Evolutionary conservation across 139 green algal species (phyloP), one percentile per base, ranked within the genome.

Genomic region (Chlamydomonas asymmetrica): DNA sequence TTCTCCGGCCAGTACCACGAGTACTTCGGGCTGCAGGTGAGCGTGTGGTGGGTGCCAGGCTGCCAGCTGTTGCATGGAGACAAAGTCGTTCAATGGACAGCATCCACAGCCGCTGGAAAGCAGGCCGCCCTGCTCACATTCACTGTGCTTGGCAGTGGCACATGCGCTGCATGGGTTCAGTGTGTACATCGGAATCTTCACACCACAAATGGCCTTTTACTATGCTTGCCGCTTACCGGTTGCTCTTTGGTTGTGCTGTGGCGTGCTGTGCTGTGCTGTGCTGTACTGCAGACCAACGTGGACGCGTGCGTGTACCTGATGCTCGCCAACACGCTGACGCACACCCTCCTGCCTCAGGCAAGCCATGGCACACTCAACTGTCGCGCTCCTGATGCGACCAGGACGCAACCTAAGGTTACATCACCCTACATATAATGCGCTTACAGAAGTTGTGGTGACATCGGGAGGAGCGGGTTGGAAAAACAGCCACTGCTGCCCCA

Each of bases 281-380:
- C 73, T 92, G 91, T 76, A 35, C 73, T 84, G 29, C 41, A 76
- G n/a, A 97, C 94, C 54, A 92, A 99, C 67, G 92, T 98, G 39
- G 95, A 98, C 57, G 96, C 96, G 0, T 81, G 90, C 13, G 94
- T 98, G n/a, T 99, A 99, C 76, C 88, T 99, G 27, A 97, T 96
- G 92, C 86, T 97, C 48, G 93, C 93, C 32, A 97, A 97, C 71
- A 79, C 97, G 22, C 66, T 99, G 45, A 70, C 96, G 10, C 92
- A 98, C 80, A 38, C 63, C 4, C 63, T 97, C 48, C 34, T 85
- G 66, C 87, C 90, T 4, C 63, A 88, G 5, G 85, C 79, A 39
- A n/a, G 35, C 7, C 18, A n/a, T n/a, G n/a, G n/a, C n/a, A n/a
- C 20, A 57, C 49, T n/a, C 49, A 57, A 18, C 22, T 18, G 49